A percentile compares a stretch with the other conserved stretches of the same genome.
Conservation (phyloP, 805 yeast species). For the Zygosaccharomyces bailii region DNA sequence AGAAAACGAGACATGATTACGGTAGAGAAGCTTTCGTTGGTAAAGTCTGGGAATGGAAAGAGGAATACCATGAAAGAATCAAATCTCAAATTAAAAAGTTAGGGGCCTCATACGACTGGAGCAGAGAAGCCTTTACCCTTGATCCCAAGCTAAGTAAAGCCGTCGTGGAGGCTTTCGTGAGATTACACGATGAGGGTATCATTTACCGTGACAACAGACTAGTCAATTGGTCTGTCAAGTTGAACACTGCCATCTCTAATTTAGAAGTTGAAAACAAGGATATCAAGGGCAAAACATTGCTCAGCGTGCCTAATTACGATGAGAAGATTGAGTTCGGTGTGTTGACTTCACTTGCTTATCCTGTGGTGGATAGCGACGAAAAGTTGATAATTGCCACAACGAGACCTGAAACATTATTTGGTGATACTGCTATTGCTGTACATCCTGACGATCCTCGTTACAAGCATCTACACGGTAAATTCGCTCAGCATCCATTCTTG, state of each 20-base stretch:
- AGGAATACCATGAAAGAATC: conserved; percentile 82
- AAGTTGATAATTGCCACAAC: conserved; percentile 91
- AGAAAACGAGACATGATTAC: conserved; percentile 88
- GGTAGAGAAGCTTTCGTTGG: conserved; percentile 88
- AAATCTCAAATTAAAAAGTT: conserved; percentile 77
- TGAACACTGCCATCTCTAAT: conserved; percentile 93
- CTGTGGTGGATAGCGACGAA: conserved; percentile 73
- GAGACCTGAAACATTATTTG: conserved; percentile 97
- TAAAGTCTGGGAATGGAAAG: conserved; percentile 98
- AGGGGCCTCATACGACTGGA: conserved; percentile 98
- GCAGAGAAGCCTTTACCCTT: conserved; percentile 89
- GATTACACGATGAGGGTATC: conserved; percentile 89
- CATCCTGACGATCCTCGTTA: conserved; percentile 95
- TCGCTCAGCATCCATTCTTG: conserved; percentile 83
- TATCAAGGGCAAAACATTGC: conserved; percentile 71
- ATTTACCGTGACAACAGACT: conserved; percentile 91
- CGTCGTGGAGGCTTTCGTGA: conserved; percentile 87
- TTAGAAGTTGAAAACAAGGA: conserved; percentile 94
- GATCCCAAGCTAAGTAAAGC: conserved; percentile 73
- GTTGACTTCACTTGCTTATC: conserved; percentile 91
- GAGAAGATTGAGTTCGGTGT: conserved; percentile 94
- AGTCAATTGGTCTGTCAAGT: conserved; percentile 93
- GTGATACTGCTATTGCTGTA: conserved; percentile 97
- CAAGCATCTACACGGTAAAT: conserved; percentile 92
- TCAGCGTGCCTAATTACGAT: conserved; percentile 87